Evolutionary conservation across 164 flowering plant genomes (phyloP).

Genomic region (Vitis amurensis): DNA sequence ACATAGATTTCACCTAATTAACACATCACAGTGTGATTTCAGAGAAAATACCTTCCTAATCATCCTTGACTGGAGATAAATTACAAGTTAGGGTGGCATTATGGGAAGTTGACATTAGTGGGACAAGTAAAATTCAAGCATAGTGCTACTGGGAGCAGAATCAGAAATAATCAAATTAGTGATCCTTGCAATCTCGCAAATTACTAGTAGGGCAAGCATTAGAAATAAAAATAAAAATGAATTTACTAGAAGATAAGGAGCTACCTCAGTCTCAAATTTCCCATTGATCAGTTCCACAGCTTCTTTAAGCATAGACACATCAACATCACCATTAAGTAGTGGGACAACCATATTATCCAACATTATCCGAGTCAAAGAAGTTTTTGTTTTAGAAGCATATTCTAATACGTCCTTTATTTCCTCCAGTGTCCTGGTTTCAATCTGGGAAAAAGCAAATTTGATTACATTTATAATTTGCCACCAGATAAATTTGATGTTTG

Average conservation of each 20-base stretch:
- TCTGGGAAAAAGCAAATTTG: slow-evolving; percentile 29
- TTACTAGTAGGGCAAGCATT: not conserved
- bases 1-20: not conserved
- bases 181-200: not conserved
- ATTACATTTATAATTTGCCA: not conserved
- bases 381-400: slow-evolving; percentile 63
- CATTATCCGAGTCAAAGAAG: slow-evolving; percentile 89
- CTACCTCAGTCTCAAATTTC: slow-evolving; percentile 94
- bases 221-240: slow-evolving; percentile 1
- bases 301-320: slow-evolving; percentile 87
- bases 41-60: too few relatives aligned
- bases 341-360: slow-evolving; percentile 97
- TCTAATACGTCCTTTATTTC: slow-evolving; percentile 82
- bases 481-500: not conserved
- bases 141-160: not conserved
- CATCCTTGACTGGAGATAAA: not conserved
- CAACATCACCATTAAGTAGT: slow-evolving; percentile 73
- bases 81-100: not conserved
- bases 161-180: too few relatives aligned
- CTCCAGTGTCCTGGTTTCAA: slow-evolving; percentile 91
- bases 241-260: not conserved
- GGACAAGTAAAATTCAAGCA: not conserved
- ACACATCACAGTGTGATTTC: not conserved
- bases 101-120: not conserved
- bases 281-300: slow-evolving; percentile 82